Percentiles rank a stretch among this genome's conserved stretches.
These are phyloP conservation scores for Melastoma malabathricum DNA, from an alignment of 345 rosid genomes.

Conservation along the genomic window DNA sequence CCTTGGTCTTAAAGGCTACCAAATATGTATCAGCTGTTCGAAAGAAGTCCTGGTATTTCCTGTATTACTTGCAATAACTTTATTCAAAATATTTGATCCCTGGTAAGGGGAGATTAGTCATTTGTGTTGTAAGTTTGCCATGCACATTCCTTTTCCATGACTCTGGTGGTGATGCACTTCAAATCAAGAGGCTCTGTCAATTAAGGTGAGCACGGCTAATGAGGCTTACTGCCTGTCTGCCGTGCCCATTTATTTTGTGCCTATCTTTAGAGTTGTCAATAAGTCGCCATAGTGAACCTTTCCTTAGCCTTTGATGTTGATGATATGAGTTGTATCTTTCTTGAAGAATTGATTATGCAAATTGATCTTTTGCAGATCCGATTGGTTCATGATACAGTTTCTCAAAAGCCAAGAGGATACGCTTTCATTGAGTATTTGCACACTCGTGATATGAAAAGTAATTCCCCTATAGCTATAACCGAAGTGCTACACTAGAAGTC, in stretches of 20 bases:
- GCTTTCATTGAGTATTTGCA: constrained; percentile 91
- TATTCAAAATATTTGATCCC: constrained; percentile 46
- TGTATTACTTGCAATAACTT: constrained; percentile 17
- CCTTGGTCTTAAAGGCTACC: constrained; percentile 65
- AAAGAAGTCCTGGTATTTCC: constrained; percentile 76
- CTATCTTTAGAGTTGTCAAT: constrained; percentile 18
- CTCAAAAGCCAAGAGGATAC: constrained; percentile 88
- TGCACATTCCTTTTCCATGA: constrained; percentile 75
- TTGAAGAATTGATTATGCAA: constrained; percentile 22
- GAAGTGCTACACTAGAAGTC: no score
- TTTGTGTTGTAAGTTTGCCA: constrained; percentile 58
- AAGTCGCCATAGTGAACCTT: constrained; percentile 1
- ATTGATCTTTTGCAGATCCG: constrained; percentile 52
- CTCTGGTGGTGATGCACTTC: constrained; percentile 95
- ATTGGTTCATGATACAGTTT: constrained; percentile 51
- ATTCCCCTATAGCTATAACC: neutral
- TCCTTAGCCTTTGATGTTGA: no score
- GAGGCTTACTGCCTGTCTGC: constrained; percentile 67
- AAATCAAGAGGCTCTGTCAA: constrained; percentile 69
- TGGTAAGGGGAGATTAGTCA: constrained; percentile 95
- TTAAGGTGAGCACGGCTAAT: constrained; percentile 95
- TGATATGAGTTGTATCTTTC: neutral
- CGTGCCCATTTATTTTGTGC: constrained; percentile 53
- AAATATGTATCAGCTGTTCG: constrained; percentile 62
- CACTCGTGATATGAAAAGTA: constrained; percentile 97